A percentile compares a stretch with the other conserved stretches of the same genome.
Evolutionary conservation across 2,329 filamentous ascomycete species (phyloP).

Genomic region (Sclerotiophoma versabilis): DNA sequence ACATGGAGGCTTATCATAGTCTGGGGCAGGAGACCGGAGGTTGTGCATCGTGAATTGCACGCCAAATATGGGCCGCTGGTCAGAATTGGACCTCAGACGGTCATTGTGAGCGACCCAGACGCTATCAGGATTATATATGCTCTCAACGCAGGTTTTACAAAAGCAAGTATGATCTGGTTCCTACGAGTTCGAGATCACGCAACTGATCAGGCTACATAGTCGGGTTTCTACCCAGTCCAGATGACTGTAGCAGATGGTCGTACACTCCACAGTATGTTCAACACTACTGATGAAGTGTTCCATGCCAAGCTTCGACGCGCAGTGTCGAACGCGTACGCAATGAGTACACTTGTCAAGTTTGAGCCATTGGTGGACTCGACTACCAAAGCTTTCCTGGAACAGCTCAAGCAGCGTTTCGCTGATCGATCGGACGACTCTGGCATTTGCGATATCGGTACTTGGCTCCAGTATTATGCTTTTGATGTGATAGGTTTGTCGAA

Average conservation of each 20-base stretch:
- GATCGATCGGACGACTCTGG: slow-evolving; percentile 1
- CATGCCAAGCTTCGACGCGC: slow-evolving; percentile 40
- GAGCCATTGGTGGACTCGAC: slow-evolving; percentile 29
- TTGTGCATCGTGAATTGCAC: slow-evolving; percentile 60
- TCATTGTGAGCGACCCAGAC: slow-evolving; percentile 74
- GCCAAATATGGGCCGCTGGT: slow-evolving; percentile 75
- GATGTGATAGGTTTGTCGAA: slow-evolving; percentile 41
- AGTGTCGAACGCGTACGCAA: slow-evolving; percentile 49
- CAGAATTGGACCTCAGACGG: slow-evolving; percentile 78
- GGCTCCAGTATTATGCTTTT: slow-evolving; percentile 45
- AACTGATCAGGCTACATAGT: neutral
- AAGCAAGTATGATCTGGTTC: neutral
- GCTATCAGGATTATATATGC: slow-evolving; percentile 39
- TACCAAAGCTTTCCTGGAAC: slow-evolving; percentile 17
- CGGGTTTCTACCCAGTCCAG: slow-evolving; percentile 36
- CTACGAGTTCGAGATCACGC: neutral
- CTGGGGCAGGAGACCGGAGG: slow-evolving; percentile 64
- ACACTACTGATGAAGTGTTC: slow-evolving; percentile 48
- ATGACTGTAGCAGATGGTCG: slow-evolving; percentile 27
- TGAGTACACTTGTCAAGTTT: slow-evolving; percentile 45
- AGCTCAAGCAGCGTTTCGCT: slow-evolving; percentile 4
- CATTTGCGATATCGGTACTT: slow-evolving; percentile 20
- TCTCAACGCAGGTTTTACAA: neutral
- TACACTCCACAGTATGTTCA: slow-evolving; percentile 36
- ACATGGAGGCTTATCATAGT: slow-evolving; percentile 73